Conservation (phyloP, 306 rosid genomes). For the Rosa lucieae region DNA sequence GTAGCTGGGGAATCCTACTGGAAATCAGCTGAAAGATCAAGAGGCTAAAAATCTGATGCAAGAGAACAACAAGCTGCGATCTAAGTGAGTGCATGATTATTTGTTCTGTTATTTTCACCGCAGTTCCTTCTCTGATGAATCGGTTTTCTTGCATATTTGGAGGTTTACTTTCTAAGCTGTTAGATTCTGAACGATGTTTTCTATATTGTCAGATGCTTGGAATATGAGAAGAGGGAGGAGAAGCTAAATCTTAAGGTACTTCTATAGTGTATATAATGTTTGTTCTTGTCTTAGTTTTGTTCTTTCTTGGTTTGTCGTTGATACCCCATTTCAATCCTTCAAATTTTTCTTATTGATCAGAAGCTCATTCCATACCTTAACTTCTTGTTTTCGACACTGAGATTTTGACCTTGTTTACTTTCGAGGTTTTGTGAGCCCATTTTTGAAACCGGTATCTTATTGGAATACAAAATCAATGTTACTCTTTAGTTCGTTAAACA, state of each 20-base stretch:
- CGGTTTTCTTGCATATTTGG: background rate
- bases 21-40: slow-evolving; percentile 36
- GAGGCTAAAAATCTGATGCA: slow-evolving; percentile 49
- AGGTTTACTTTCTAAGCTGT: background rate
- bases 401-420: background rate
- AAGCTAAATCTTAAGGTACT: slow-evolving; percentile 58
- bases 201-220: slow-evolving; percentile 53
- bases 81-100: slow-evolving; percentile 52
- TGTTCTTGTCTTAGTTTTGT: background rate
- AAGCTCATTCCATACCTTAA: background rate
- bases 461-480: background rate
- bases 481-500: background rate
- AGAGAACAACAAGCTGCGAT: slow-evolving; percentile 55
- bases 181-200: slow-evolving; percentile 3
- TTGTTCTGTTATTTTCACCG: background rate
- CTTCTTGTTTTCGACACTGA: background rate
- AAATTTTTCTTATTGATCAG: background rate
- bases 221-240: slow-evolving; percentile 48
- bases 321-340: background rate
- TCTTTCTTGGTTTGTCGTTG: background rate
- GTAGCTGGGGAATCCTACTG: slow-evolving; percentile 33
- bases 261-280: background rate
- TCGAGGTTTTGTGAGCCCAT: background rate
- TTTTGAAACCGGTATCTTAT: background rate
- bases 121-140: background rate